Base-by-base conservation (phyloP, 2,329 filamentous ascomycete genomes). In the Xylariomycetidae sp. region DNA sequence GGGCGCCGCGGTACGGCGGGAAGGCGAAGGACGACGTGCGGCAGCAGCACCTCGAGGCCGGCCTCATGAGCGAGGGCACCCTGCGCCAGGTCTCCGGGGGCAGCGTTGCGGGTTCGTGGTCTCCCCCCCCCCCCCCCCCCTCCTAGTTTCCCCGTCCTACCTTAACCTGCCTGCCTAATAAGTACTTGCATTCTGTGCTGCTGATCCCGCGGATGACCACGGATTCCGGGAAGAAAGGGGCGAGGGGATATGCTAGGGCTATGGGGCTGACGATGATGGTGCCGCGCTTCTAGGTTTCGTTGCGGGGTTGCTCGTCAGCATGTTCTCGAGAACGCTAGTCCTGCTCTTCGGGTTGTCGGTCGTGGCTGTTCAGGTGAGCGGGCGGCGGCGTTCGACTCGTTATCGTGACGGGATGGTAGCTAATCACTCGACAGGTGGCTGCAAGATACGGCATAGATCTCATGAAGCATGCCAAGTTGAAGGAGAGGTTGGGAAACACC, bases 321-420 rank as follows among this genome's bases (percentile, higher is more conserved):
- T 82, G 12, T 86, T 89, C 56, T 86, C 81, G 7, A 76, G 76
- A 52, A 76, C 80, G 1, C 61, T 89, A 29, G 79, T 82, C 2
- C 50, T 88, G 12, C 55, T 89, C 14, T 61, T 83, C 14, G 82
- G 83, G 0, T 50, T 85, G 10, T 58, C 78, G 8, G 71, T 85
- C 16, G 63, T 84, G 10, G 65, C 74, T 19, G 51, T 82, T 12
- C 76, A 85, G 62, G 79, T 82, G 63, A 43, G 66, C 49, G 16
- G 28, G 34, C 5, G 37, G 28, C 25, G 36, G 26, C 29, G n/a
- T 18, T 26, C 23, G 29, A 23, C 10, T 19, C 9, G 19, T 19
- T 31, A n/a, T 22, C 17, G 10, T 20, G 26, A 17, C 7, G 26
- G 18, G 26, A 13, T 29, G n/a, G 12, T 30, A n/a, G 16, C 28